These are phyloP conservation scores for Cyberlindnera japonica DNA, from an alignment of 805 yeast genomes.

Conservation along the genomic window DNA sequence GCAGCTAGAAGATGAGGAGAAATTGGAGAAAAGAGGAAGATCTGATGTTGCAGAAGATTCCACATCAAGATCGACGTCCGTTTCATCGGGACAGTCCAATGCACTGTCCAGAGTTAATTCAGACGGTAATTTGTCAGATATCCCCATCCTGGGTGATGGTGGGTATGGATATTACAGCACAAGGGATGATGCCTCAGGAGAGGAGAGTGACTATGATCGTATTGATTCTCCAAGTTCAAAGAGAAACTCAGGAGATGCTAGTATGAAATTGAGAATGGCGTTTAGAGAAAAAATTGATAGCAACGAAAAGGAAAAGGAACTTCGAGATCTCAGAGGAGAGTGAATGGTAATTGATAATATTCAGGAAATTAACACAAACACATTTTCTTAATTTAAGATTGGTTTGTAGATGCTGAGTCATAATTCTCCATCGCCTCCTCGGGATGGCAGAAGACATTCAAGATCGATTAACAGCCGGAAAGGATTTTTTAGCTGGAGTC, in stretches of 20 bases:
- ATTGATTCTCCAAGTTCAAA: not conserved
- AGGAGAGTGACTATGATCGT: conserved; percentile 5
- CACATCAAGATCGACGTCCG: conserved; percentile 18
- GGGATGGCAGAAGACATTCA: no score
- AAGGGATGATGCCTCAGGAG: not conserved
- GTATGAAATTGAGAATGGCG: conserved; percentile 9
- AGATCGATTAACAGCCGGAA: no score
- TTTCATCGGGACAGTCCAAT: conserved; percentile 44
- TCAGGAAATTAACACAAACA: not conserved
- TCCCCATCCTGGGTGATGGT: conserved; percentile 49
- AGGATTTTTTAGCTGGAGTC: no score
- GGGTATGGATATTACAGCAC: conserved; percentile 16
- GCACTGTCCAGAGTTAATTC: conserved; percentile 62
- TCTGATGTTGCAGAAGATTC: not conserved
- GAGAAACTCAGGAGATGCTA: not conserved
- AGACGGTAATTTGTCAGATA: conserved; percentile 56
- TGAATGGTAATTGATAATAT: no score
- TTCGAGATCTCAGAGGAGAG: no score
- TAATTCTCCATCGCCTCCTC: no score
- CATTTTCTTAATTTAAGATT: no score
- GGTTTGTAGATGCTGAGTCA: no score
- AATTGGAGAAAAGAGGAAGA: conserved; percentile 32
- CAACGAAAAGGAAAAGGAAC: not conserved
- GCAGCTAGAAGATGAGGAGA: conserved; percentile 1
- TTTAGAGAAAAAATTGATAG: conserved; percentile 6